Conservation (phyloP, 352 stramenopile genomes). For the Phytophthora uliginosa region DNA sequence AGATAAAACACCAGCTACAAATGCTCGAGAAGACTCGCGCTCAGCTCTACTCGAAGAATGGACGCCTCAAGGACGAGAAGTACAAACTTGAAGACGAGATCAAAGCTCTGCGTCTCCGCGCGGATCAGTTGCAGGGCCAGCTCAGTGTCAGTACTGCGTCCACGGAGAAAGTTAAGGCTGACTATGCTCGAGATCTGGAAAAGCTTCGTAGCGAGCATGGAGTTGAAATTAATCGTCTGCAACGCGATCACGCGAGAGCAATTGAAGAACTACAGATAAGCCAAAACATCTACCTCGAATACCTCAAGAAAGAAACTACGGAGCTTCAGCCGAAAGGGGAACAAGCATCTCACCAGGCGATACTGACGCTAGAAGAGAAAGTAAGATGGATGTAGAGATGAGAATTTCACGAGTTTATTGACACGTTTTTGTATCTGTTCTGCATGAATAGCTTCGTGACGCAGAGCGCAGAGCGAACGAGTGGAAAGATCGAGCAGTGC, state of each 20-base stretch:
- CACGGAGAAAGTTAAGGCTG: constrained; percentile 53
- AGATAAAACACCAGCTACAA: constrained; percentile 66
- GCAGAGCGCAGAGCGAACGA: constrained; percentile 43
- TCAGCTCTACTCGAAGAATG: constrained; percentile 52
- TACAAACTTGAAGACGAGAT: constrained; percentile 46
- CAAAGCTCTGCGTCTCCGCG: constrained; percentile 40
- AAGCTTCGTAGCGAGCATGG: constrained; percentile 50
- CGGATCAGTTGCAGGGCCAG: constrained; percentile 51
- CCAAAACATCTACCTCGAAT: constrained; percentile 59
- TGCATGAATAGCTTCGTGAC: constrained; percentile 39
- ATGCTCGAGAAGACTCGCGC: constrained; percentile 55
- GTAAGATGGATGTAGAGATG: constrained; percentile 19
- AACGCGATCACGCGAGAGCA: constrained; percentile 49
- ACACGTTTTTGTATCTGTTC: neutral
- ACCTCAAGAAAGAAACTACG: constrained; percentile 55
- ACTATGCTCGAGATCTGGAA: constrained; percentile 60
- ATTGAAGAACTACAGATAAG: constrained; percentile 55
- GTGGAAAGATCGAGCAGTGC: constrained; percentile 53
- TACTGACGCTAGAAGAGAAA: constrained; percentile 42
- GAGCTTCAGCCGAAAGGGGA: constrained; percentile 32
- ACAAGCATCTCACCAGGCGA: constrained; percentile 33
- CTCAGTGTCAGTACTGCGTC: constrained; percentile 38
- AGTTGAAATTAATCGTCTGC: constrained; percentile 49
- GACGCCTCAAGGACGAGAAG: constrained; percentile 46
- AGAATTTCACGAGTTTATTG: neutral